Evolutionary conservation across 2,329 filamentous ascomycete genomes (phyloP).

Genomic region (Akanthomyces lecanii): DNA sequence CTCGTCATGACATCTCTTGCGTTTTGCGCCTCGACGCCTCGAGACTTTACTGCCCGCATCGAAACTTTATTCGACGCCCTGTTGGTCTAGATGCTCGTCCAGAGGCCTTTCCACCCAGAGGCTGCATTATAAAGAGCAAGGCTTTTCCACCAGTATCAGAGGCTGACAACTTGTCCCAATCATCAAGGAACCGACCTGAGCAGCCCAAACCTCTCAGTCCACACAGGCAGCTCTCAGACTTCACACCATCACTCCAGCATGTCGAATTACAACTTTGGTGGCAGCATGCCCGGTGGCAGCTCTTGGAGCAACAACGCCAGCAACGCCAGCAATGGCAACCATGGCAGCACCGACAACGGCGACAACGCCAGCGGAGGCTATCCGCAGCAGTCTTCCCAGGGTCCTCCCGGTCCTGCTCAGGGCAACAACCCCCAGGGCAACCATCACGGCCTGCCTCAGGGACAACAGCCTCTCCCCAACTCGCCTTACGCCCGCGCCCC

Average conservation of each 20-base stretch:
- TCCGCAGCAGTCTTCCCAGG: constrained; percentile 30
- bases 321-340: too few relatives aligned
- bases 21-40: neutral
- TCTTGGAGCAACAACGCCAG: neutral
- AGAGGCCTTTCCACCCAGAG: too few relatives aligned
- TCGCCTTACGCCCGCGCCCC: constrained; percentile 28
- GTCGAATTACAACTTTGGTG: constrained; percentile 47
- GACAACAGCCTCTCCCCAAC: constrained; percentile 26
- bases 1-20: too few relatives aligned
- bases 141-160: neutral
- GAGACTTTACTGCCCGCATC: too few relatives aligned
- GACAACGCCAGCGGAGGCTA: neutral
- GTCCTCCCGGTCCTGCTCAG: too few relatives aligned
- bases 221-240: constrained; percentile 54
- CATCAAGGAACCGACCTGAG: constrained; percentile 48
- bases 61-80: too few relatives aligned
- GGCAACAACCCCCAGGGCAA: constrained; percentile 36
- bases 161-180: constrained; percentile 23
- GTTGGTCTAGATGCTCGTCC: too few relatives aligned
- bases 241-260: constrained; percentile 50
- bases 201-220: constrained; percentile 57
- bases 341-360: neutral
- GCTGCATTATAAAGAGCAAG: neutral
- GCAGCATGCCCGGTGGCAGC: neutral
- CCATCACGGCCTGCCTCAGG: neutral